A percentile compares a stretch with the other conserved stretches of the same genome.
These are phyloP conservation scores for Metschnikowia peoriensis DNA, from an alignment of 805 yeast species.

Conservation along the genomic window DNA sequence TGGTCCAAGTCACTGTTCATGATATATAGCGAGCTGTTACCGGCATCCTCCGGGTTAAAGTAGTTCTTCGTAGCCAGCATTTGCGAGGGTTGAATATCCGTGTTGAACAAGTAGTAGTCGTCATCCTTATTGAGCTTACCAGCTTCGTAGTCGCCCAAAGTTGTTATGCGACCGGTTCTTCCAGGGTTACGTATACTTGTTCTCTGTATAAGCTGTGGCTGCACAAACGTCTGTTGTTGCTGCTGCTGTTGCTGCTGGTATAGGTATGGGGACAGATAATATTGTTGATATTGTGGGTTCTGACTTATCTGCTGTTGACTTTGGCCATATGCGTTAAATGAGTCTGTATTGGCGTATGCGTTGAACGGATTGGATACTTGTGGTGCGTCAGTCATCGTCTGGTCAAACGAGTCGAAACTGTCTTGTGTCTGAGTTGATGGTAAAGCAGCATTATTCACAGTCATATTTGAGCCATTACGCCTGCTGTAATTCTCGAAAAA, in stretches of 20 bases:
- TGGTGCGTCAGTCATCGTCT: constrained; percentile 12
- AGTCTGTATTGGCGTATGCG: constrained; percentile 41
- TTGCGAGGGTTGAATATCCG: constrained; percentile 43
- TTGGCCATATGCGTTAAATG: constrained; percentile 13
- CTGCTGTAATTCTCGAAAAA: constrained; percentile 25
- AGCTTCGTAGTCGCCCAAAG: constrained; percentile 25
- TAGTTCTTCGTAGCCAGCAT: constrained; percentile 26
- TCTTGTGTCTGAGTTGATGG: constrained; percentile 11
- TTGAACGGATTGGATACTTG: constrained; percentile 30
- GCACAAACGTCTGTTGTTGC: constrained; percentile 8
- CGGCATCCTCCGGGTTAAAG: constrained; percentile 24
- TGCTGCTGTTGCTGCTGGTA: constrained; percentile 2
- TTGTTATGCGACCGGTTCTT: constrained; percentile 34
- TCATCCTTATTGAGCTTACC: constrained; percentile 29
- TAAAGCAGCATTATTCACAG: constrained; percentile 17
- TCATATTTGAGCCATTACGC: constrained; percentile 15
- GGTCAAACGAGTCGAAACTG: constrained; percentile 7
- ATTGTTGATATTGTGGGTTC: constrained; percentile 1
- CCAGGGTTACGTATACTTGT: constrained; percentile 3
- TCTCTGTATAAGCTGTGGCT: constrained; percentile 14
- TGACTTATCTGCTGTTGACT: background rate
- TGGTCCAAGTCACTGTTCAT: constrained; percentile 16
- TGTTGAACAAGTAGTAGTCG: constrained; percentile 38
- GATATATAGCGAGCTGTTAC: constrained; percentile 29
- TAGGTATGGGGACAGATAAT: constrained; percentile 3